These are phyloP conservation scores for Lepidium sativum DNA, from an alignment of 345 rosid genomes.

Conservation along the genomic window DNA sequence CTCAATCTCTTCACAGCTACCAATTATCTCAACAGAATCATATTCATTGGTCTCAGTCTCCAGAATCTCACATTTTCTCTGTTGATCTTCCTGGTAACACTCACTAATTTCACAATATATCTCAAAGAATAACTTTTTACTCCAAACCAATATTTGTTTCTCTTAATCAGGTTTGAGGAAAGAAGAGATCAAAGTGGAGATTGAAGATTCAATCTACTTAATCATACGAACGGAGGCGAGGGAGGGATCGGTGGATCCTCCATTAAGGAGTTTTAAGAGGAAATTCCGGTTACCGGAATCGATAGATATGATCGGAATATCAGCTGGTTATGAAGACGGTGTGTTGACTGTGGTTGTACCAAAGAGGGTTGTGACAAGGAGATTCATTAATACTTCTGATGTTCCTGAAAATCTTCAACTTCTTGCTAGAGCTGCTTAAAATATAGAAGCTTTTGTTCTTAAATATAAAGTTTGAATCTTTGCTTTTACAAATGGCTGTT, in stretches of 20 bases:
- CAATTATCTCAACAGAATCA: conserved; percentile 37
- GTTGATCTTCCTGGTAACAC: conserved; percentile 61
- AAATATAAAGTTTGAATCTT: neutral
- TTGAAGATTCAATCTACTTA: conserved; percentile 62
- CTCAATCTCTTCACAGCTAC: conserved; percentile 25
- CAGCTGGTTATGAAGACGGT: conserved; percentile 63
- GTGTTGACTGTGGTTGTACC: conserved; percentile 61
- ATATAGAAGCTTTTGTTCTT: neutral
- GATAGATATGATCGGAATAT: conserved; percentile 45
- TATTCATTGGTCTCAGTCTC: conserved; percentile 61
- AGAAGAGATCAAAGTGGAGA: conserved; percentile 66
- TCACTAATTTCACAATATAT: neutral
- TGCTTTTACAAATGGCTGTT: neutral
- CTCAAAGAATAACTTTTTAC: neutral
- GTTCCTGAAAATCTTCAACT: conserved; percentile 42
- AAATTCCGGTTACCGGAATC: conserved; percentile 59
- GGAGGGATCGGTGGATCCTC: conserved; percentile 24
- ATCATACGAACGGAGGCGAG: conserved; percentile 49
- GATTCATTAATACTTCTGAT: conserved; percentile 43
- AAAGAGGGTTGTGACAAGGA: conserved; percentile 36
- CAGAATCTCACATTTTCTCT: conserved; percentile 59
- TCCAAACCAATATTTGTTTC: neutral
- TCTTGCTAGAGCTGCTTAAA: conserved; percentile 80
- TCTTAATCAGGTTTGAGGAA: conserved; percentile 54
- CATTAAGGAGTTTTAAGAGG: conserved; percentile 46